phyloP scores from a whole-genome alignment of 2,329 filamentous ascomycete genomes.

The Trichophyton schoenleinii region DNA sequence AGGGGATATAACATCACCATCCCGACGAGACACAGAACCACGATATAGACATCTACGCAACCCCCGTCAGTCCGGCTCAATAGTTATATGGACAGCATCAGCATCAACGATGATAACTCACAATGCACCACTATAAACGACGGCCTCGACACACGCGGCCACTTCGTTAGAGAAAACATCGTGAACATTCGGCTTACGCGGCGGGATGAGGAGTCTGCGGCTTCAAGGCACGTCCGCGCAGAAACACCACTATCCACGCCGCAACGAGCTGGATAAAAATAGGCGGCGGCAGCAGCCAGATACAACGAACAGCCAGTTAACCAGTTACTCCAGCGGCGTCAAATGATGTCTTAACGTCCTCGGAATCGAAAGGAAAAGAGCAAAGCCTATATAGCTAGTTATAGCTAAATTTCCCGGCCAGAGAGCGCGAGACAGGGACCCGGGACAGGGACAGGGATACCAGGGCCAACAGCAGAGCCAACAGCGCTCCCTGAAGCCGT shows the following conservation, averaged over 20 bases:
- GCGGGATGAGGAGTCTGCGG: not conserved
- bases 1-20: conserved; percentile 28
- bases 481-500: not conserved
- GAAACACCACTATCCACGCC: not conserved
- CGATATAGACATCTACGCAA: conserved; percentile 30
- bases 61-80: not conserved
- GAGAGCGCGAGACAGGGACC: not conserved
- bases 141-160: not conserved
- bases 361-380: not conserved
- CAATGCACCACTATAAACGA: not conserved
- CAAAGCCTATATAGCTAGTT: not conserved
- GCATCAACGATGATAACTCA: not conserved
- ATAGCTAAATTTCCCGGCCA: not conserved
- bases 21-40: conserved; percentile 25
- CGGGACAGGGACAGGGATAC: not conserved
- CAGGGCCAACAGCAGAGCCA: not conserved
- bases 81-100: too few species aligned
- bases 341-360: not conserved
- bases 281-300: not conserved
- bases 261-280: not conserved
- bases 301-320: not conserved
- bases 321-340: not conserved
- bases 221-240: not conserved
- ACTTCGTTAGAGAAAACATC: not conserved
- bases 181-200: not conserved